Base-by-base conservation (phyloP, 345 rosid species). In the Erodium maritimum region DNA sequence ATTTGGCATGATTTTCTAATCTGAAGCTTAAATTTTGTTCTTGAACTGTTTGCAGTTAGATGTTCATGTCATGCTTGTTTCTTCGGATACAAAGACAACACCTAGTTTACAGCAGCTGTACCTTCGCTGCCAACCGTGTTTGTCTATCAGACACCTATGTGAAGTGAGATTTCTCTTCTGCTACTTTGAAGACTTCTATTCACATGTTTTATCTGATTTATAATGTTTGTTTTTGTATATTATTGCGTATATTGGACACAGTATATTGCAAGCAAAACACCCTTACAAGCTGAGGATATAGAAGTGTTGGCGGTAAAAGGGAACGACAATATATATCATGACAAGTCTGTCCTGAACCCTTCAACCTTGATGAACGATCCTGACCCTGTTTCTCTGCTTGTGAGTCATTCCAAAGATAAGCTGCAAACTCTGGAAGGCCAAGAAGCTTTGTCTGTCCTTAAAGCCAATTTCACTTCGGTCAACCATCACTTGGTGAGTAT, bases 1-100 rank as follows among this genome's bases (percentile, higher is more conserved):
- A 19, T 50, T 45, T 63, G 46, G 25, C 53, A 63, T 50, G 55
- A 45, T 52, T 55, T 55, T 45, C 17, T 42, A 7, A 12, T 42
- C 14, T 16, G n/a, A 42, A 13, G 37, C 9, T n/a, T 17, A 20
- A 25, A 62, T 22, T 54, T 50, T 0, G 23, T 23, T 63, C 42
- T 25, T 24, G 9, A 18, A 60, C 22, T 20, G 59, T 58, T 16
- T 62, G 48, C 80, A 91, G 97, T 50, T 76, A 58, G 86, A 80
- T 65, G 67, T 91, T 64, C 82, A 78, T 74, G 79, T 88, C 71
- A 81, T 68, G 88, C 98, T 88, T 73, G 69, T 86, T 74, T 75
- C 96, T 20, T 23, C 80, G 65, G 88, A 91, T 33, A 71, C 78
- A 62, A 67, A 79, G 69, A 70, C 67, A 69, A 69, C 69, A 37